These are phyloP conservation scores for Acacia acuminata DNA, from an alignment of 306 rosid genomes.

Conservation along the genomic window DNA sequence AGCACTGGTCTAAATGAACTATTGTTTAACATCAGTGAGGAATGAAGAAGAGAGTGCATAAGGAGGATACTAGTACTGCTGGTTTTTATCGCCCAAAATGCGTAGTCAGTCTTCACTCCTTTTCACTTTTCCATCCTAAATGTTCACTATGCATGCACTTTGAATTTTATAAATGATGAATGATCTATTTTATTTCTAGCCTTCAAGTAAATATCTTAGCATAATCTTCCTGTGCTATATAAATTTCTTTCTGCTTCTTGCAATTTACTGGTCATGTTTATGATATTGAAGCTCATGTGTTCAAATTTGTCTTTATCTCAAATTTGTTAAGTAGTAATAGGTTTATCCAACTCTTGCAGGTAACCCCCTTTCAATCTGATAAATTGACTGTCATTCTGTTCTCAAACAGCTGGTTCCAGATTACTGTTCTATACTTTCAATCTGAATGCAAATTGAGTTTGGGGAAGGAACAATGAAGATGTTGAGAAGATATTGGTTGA, in stretches of 20 bases:
- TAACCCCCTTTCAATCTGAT: neutral
- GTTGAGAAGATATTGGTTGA: conserved; percentile 7
- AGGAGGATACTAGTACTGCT: neutral
- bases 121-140: neutral
- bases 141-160: neutral
- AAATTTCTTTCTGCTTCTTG: neutral
- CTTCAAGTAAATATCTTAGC: neutral
- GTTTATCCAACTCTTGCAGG: conserved; percentile 4
- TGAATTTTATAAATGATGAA: neutral
- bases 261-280: neutral
- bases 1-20: no score
- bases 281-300: neutral
- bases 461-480: neutral
- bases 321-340: neutral
- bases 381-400: neutral
- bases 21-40: no score
- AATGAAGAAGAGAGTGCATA: neutral
- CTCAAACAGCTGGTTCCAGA: conserved; percentile 12
- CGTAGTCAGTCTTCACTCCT: neutral
- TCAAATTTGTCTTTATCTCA: neutral
- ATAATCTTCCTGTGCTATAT: neutral
- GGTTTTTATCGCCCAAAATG: neutral
- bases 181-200: conserved; percentile 1
- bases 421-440: conserved; percentile 12
- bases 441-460: neutral